Evolutionary conservation across 805 yeast species (phyloP), one percentile per base, ranked within the genome.

Genomic region (Saccharomyces paradoxus): DNA sequence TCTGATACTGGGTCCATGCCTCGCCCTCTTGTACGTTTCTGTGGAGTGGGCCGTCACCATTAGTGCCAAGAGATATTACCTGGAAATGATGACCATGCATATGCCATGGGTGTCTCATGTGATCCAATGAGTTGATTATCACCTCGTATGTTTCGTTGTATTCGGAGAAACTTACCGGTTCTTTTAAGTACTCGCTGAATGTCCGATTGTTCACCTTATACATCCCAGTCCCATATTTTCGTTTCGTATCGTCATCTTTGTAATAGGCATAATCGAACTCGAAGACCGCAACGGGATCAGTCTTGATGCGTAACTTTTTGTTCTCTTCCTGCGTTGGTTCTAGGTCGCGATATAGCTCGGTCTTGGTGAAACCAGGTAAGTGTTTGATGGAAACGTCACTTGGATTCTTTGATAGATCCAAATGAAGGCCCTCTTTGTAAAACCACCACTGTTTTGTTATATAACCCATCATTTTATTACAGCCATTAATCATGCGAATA

Each of bases 61-160:
- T 76, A 41, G 69, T 70, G 0, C 76, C 79, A 28, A 66, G 71
- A 14, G 81, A 74, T 7, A 81, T 62, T 22, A 81, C 65, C 66
- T 80, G 85, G 72, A 81, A 81, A 32, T 69, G 72, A 62, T 81
- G 84, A 7, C 86, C 86, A 58, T 81, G 86, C 60, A 81, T 70
- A 61, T 81, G 86, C 80, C 82, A 81, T 4, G 86, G 86, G 63
- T 81, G 86, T 53, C 81, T 77, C 68, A 84, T 82, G 14, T 83
- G 84, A 65, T 86, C 92, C 58, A 71, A 71, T 56, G 86, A 84
- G 64, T 85, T 83, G 50, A 87, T 70, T 2, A 85, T 79, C 46
- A 87, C 66, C 1, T 44, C 28, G 0, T 14, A 28, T n/a, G 14
- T 29, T 54, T 79, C 79, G 51, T 67, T 69, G 37, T 69, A 72